A percentile compares a stretch with the other conserved stretches of the same genome.
phyloP scores from a whole-genome alignment of 495 filamentous ascomycete species.

The Daldinia bambusicola region DNA sequence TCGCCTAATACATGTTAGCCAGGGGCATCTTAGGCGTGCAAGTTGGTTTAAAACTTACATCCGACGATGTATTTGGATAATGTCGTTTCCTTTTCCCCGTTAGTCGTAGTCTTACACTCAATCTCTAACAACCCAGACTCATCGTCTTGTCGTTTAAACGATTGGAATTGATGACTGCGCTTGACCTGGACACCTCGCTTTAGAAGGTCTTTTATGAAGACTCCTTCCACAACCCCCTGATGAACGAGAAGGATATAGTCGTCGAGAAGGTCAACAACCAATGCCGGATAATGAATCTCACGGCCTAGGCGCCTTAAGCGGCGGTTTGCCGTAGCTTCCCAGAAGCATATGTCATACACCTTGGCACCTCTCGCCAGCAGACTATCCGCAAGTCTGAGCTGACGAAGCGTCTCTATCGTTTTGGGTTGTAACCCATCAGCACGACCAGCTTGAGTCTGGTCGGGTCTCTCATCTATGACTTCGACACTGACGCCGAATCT shows the following conservation, averaged over 20 bases:
- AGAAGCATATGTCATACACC: constrained; percentile 77
- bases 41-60: constrained; percentile 49
- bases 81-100: constrained; percentile 54
- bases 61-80: constrained; percentile 64
- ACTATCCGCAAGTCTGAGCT: constrained; percentile 72
- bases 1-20: constrained; percentile 51
- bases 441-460: constrained; percentile 69
- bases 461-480: constrained; percentile 70
- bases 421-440: constrained; percentile 79
- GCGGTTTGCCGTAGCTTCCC: constrained; percentile 68
- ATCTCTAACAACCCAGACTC: constrained; percentile 55
- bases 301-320: constrained; percentile 40
- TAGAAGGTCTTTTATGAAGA: constrained; percentile 72
- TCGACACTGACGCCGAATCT: constrained; percentile 70
- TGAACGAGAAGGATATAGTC: constrained; percentile 78
- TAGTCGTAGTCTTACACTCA: constrained; percentile 54
- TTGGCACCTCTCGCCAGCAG: constrained; percentile 69
- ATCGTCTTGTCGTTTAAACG: constrained; percentile 52
- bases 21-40: constrained; percentile 22
- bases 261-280: constrained; percentile 71
- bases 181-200: constrained; percentile 66
- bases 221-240: constrained; percentile 76
- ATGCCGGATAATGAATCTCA: constrained; percentile 60
- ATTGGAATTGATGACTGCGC: constrained; percentile 66
- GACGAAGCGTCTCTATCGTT: constrained; percentile 72